Evolutionary conservation across 306 rosid genomes (phyloP), one percentile per base, ranked within the genome.

Genomic region (Acacia confusa): DNA sequence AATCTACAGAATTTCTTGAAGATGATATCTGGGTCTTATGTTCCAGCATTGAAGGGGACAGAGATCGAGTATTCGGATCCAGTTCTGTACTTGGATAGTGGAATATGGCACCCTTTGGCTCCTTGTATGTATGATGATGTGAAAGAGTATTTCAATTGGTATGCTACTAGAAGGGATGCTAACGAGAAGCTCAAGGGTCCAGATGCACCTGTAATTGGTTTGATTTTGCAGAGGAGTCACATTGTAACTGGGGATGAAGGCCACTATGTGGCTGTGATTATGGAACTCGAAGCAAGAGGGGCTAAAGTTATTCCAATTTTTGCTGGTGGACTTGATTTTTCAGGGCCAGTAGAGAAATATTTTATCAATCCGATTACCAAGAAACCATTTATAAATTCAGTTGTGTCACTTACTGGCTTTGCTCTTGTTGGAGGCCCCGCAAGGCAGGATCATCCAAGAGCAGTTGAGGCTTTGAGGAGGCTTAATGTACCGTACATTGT

Each of bases 341-440:
- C 99, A 0, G 99, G 99, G 74, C 99, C 99, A 1, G 97, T 96
- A 14, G 99, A 96, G 92, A 92, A 53, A 85, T 96, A 71, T 83
- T 83, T 96, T 70, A 88, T 96, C 64, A 86, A 96, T 88, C 98
- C 98, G 0, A 75, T 93, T 22, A 88, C 90, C 2, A 96, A 93
- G 97, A 88, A 89, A 72, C 93, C 99, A 0, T 92, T 91, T 57
- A 84, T 93, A 44, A 86, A 96, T 79, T 91, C 98, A 2, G 98
- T 87, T 1, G 82, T 96, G 2, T 96, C 99, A 1, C 92, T 96
- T 19, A 96, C 99, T 2, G 99, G 99, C 3, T 96, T 96, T 70
- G 99, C 99, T 27, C 97, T 96, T 53, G 99, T 96, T 40, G 99
- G 99, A 73, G 99, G 99, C 38, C 99, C 99, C 11, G 99, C 99